A percentile compares a stretch with the other conserved stretches of the same genome.
These are phyloP conservation scores for Cladorrhinum sp. DNA, from an alignment of 2,329 filamentous ascomycete genomes.

Conservation along the genomic window DNA sequence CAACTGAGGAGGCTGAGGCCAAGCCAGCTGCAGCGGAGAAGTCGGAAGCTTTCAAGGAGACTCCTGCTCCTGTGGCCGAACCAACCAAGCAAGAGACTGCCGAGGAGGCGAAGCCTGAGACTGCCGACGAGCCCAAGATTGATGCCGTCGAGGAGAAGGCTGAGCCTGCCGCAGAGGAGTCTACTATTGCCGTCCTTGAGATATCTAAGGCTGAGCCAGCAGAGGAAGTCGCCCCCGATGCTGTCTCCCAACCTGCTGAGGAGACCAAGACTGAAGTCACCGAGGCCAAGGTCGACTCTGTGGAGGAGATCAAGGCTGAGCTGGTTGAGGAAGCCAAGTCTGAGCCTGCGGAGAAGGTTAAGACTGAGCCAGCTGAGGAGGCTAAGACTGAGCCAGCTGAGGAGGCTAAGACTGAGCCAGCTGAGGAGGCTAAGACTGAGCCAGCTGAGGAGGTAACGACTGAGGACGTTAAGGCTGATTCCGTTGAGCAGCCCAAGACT, in stretches of 20 bases:
- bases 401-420: not conserved
- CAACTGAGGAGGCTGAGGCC: not conserved
- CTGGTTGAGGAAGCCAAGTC: constrained; percentile 1
- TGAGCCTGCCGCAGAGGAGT: not conserved
- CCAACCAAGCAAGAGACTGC: not conserved
- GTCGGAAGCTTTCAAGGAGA: not conserved
- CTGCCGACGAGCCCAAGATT: constrained; percentile 3
- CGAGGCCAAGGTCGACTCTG: not conserved
- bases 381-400: constrained; percentile 1
- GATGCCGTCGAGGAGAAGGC: not conserved
- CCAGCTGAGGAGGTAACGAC: not conserved
- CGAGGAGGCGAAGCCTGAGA: not conserved
- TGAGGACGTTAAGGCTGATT: constrained; percentile 6
- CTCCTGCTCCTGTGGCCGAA: not conserved
- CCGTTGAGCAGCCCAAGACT: not conserved
- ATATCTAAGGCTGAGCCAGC: not conserved
- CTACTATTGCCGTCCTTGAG: not conserved
- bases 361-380: constrained; percentile 1
- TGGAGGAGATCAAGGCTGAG: not conserved
- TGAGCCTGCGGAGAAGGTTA: constrained; percentile 1
- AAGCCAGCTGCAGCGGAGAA: not conserved
- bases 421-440: constrained; percentile 3
- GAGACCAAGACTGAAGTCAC: not conserved
- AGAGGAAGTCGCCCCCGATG: constrained; percentile 3
- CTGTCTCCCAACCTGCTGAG: constrained; percentile 4